phyloP scores from a whole-genome alignment of 2,329 filamentous ascomycete species.

The Aspergillus chevalieri region DNA sequence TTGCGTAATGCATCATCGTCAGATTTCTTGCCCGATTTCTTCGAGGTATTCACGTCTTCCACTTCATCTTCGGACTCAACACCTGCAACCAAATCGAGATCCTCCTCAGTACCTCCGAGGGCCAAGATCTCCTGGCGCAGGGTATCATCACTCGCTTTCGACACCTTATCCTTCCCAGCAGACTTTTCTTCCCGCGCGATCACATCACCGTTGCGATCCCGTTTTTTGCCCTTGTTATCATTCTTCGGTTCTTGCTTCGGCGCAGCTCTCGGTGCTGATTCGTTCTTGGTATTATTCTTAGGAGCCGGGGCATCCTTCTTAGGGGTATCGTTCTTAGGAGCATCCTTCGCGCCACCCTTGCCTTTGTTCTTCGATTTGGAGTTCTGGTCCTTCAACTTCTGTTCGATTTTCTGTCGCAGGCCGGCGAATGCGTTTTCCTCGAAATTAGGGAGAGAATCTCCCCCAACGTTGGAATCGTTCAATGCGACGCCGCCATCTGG shows the following conservation, averaged over 20 bases:
- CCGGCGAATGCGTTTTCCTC: constrained; percentile 36
- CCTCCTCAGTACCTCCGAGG: constrained; percentile 46
- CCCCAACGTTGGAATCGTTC: constrained; percentile 14
- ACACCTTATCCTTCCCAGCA: constrained; percentile 14
- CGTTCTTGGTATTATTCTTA: constrained; percentile 10
- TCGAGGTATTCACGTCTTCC: constrained; percentile 26
- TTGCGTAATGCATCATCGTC: constrained; percentile 36
- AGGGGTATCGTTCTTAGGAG: constrained; percentile 11
- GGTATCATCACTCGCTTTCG: constrained; percentile 21
- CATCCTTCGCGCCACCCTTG: constrained; percentile 16
- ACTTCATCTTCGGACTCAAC: constrained; percentile 43
- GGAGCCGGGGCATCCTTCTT: constrained; percentile 17
- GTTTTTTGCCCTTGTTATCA: constrained; percentile 36
- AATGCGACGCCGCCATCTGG: constrained; percentile 11
- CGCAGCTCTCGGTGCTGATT: constrained; percentile 13
- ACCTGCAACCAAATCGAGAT: constrained; percentile 41
- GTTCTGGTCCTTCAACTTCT: constrained; percentile 31
- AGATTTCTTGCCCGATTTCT: constrained; percentile 20
- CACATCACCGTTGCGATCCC: constrained; percentile 41
- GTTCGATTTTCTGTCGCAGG: constrained; percentile 38
- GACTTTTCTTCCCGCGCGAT: constrained; percentile 33
- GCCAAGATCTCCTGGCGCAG: constrained; percentile 41
- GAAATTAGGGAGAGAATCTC: constrained; percentile 27
- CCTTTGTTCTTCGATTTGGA: constrained; percentile 24
- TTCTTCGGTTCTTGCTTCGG: constrained; percentile 14